Conservation (phyloP, 805 yeast species). For the Wickerhamiella siamensis region DNA sequence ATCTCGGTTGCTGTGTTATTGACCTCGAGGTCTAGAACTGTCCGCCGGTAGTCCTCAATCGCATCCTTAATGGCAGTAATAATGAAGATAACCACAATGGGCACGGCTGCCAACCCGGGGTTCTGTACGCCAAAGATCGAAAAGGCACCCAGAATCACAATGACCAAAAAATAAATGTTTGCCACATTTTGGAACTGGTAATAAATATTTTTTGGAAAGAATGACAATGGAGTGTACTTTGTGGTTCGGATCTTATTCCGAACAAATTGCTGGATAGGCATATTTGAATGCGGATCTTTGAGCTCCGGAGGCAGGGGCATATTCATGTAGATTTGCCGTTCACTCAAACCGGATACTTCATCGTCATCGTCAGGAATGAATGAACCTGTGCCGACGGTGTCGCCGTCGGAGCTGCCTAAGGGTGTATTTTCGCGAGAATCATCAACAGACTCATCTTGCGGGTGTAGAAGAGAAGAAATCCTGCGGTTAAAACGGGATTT, state of each 20-base stretch:
- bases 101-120: constrained; percentile 70
- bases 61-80: constrained; percentile 70
- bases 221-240: constrained; percentile 82
- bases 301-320: constrained; percentile 34
- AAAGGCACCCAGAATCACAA: constrained; percentile 67
- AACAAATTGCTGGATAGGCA: constrained; percentile 48
- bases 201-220: constrained; percentile 70
- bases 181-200: constrained; percentile 84
- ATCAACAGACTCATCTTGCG: not conserved
- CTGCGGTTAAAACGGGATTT: not conserved
- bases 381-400: not conserved
- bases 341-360: not conserved
- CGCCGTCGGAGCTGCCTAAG: not conserved
- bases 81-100: constrained; percentile 62
- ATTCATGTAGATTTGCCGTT: constrained; percentile 36
- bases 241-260: constrained; percentile 93
- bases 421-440: not conserved
- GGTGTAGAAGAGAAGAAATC: not conserved
- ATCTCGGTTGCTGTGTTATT: constrained; percentile 57
- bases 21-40: constrained; percentile 49
- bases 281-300: constrained; percentile 39
- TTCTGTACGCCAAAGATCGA: constrained; percentile 60
- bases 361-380: constrained; percentile 1
- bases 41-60: constrained; percentile 61
- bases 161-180: constrained; percentile 69